A percentile compares a stretch with the other conserved stretches of the same genome.
Evolutionary conservation across 495 filamentous ascomycete genomes (phyloP).

Genomic region (Hypoxylon lenormandii): DNA sequence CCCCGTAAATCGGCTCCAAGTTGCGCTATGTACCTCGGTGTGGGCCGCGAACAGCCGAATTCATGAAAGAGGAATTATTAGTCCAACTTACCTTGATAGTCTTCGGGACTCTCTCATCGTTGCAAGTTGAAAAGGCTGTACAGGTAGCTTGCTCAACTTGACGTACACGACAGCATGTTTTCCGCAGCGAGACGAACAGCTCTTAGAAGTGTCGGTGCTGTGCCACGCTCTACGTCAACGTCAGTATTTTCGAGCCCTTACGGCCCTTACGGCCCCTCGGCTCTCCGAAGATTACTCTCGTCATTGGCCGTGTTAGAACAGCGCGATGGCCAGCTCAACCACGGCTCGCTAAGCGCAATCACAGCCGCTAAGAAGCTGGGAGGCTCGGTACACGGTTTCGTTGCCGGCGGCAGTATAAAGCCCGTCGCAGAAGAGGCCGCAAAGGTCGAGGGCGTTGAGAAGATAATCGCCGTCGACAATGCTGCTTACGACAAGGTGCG

Average conservation of each 20-base stretch:
- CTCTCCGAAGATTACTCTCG: conserved; percentile 78
- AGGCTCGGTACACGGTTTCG: conserved; percentile 83
- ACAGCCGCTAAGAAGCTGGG: conserved; percentile 89
- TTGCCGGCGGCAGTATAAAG: conserved; percentile 86
- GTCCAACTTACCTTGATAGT: no score
- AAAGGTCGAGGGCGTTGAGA: conserved; percentile 88
- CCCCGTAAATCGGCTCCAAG: conserved; percentile 23
- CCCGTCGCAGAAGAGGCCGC: conserved; percentile 85
- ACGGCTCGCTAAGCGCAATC: conserved; percentile 84
- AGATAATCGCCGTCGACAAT: conserved; percentile 89
- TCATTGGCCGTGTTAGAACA: conserved; percentile 94
- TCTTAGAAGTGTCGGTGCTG: conserved; percentile 41
- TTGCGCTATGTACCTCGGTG: conserved; percentile 29
- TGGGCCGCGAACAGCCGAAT: conserved; percentile 48
- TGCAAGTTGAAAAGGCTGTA: conserved; percentile 1
- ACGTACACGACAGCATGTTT: conserved; percentile 41
- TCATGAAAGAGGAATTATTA: conserved; percentile 19
- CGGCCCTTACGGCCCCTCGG: conserved; percentile 52
- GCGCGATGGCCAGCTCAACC: conserved; percentile 85
- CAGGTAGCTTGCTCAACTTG: conserved; percentile 18
- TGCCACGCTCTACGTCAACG: conserved; percentile 43
- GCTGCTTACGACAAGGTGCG: conserved; percentile 88
- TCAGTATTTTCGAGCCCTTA: conserved; percentile 39
- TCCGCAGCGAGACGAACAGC: conserved; percentile 40
- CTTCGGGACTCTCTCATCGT: conserved; percentile 3